Base-by-base conservation (phyloP, 495 filamentous ascomycete genomes). In the Halenospora varia region DNA sequence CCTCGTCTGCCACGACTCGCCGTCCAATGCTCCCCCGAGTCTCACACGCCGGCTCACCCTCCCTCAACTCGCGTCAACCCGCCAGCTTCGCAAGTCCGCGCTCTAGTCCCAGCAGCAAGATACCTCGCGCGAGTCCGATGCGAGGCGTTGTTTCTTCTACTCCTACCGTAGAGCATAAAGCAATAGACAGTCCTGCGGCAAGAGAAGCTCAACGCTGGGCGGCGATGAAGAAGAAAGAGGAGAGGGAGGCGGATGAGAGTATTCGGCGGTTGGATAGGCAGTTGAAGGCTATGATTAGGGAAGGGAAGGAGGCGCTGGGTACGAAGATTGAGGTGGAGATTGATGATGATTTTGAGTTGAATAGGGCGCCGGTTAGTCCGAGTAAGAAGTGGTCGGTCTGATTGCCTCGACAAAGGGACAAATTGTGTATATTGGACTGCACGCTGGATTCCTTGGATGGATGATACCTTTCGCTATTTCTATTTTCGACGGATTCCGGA, bases 291-390 rank as follows among this genome's bases (percentile, higher is more conserved):
- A 90, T 98, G 89, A 96, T 98, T 44, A 71, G 85, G 8, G 86
- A 97, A 68, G 94, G 91, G 0, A 88, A 86, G 66, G 88, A 94
- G 65, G 94, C 94, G 11, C 65, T 97, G 19, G 90, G 89, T 10
- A 88, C 89, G 26, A 92, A 76, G 50, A 77, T 91, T 17, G 86
- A 90, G 65, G 79, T 97, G 47, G 82, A 87, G 56, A 81, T 84
- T 44, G 70, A 67, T 22, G 71, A 71, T 51, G 75, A 76, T 19
- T 56, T 35, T 24, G 53, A 40, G 8, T 25, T 53, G 45, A 56
- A 25, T 51, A 26, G 42, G 17, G 17, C 13, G 8, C 13, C 13
- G 17, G 11, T 48, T 8, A 42, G 48, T n/a, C n/a, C n/a, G 26
- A 25, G 13, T 8, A 60, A 57, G 48, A 64, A 60, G 19, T 60